Conservation (phyloP, 164 flowering plant genomes). For the Warburgia ugandensis region DNA sequence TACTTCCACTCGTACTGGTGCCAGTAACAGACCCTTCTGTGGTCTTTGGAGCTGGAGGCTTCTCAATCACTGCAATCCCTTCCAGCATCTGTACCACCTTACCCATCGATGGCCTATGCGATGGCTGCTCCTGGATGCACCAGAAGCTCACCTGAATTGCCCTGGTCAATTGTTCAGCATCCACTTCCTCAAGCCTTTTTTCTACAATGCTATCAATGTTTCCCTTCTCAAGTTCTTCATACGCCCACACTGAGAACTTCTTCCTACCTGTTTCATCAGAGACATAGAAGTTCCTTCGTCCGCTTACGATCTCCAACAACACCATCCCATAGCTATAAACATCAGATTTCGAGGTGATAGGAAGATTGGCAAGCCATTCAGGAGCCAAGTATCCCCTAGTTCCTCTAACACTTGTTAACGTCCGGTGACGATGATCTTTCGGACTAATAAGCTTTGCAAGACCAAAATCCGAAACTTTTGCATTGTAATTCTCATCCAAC, state of each 20-base stretch:
- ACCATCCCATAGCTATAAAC: constrained; percentile 82
- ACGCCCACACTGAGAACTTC: constrained; percentile 76
- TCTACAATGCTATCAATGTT: constrained; percentile 27
- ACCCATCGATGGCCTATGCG: constrained; percentile 32
- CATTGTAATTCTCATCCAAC: constrained; percentile 58
- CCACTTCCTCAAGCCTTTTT: constrained; percentile 20
- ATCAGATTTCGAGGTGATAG: constrained; percentile 77
- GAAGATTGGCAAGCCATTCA: constrained; percentile 84
- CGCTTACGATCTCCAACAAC: constrained; percentile 69
- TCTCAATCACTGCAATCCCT: constrained; percentile 24
- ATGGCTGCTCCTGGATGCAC: constrained; percentile 39
- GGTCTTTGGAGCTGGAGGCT: constrained; percentile 27
- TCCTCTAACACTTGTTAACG: constrained; percentile 60
- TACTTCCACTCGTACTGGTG: constrained; percentile 16
- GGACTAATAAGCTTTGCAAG: constrained; percentile 63
- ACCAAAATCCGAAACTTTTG: constrained; percentile 81
- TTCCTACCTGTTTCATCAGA: constrained; percentile 40
- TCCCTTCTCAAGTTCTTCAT: constrained; percentile 68
- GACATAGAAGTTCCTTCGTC: constrained; percentile 73
- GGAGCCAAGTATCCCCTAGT: constrained; percentile 86
- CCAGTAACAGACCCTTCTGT: constrained; percentile 19
- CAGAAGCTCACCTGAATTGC: constrained; percentile 28
- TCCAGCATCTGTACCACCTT: constrained; percentile 36
- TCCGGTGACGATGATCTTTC: constrained; percentile 54
- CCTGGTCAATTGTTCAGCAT: constrained; percentile 21